phyloP scores from a whole-genome alignment of 805 yeast genomes.

The fission yeast (Schizosaccharomyces pombe) region DNA sequence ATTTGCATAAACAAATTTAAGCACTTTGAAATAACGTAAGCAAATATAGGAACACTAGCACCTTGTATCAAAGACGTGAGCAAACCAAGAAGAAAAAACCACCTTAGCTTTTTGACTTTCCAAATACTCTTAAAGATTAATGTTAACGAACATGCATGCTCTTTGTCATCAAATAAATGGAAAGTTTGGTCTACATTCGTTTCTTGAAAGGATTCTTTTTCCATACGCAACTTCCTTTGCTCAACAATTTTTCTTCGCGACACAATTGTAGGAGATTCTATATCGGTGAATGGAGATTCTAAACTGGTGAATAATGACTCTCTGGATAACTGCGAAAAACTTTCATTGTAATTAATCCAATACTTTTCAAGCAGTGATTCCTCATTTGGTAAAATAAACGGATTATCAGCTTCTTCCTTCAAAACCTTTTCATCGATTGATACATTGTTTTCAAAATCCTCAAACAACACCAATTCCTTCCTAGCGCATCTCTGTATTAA shows the following conservation, averaged over 20 bases:
- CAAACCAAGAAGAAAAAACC: conserved; percentile 26
- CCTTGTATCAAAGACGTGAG: conserved; percentile 33
- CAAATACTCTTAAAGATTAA: not conserved
- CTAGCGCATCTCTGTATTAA: conserved; percentile 14
- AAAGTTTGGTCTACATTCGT: not conserved
- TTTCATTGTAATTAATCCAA: too few relatives aligned
- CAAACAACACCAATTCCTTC: not conserved
- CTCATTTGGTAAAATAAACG: too few relatives aligned
- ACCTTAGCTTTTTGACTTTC: not conserved
- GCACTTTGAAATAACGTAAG: conserved; percentile 51
- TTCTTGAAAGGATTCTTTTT: not conserved
- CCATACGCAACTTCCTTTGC: not conserved
- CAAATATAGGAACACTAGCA: conserved; percentile 48
- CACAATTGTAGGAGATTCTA: too few relatives aligned
- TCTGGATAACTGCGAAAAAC: too few relatives aligned
- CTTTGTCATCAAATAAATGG: not conserved
- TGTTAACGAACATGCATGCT: not conserved
- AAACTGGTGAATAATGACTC: too few relatives aligned
- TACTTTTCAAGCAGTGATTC: too few relatives aligned
- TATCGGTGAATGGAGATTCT: too few relatives aligned
- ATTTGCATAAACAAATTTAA: conserved; percentile 37
- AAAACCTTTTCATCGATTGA: too few relatives aligned
- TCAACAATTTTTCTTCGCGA: too few relatives aligned
- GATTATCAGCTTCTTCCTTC: too few relatives aligned
- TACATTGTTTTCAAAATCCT: not conserved